phyloP scores from a whole-genome alignment of 768 basidiomycete genomes.

The Boletus vinaceobasis region DNA sequence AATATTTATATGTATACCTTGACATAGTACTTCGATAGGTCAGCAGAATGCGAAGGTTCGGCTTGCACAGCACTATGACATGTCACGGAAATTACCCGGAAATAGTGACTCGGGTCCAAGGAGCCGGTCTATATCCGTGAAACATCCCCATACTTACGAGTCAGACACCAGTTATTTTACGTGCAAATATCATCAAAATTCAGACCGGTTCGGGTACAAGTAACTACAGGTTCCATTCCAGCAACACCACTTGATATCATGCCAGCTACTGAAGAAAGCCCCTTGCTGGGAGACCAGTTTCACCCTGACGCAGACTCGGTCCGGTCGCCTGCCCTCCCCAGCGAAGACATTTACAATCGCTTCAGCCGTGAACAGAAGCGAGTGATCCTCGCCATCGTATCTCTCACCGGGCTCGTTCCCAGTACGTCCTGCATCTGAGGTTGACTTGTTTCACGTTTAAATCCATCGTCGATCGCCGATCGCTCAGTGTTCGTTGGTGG shows the following conservation, averaged over 20 bases:
- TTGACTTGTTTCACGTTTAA: background rate
- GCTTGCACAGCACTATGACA: slow-evolving; percentile 19
- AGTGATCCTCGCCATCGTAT: slow-evolving; percentile 54
- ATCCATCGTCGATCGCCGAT: background rate
- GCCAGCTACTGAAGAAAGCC: slow-evolving; percentile 27
- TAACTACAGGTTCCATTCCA: background rate
- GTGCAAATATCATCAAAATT: background rate
- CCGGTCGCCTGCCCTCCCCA: background rate
- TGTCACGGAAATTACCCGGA: slow-evolving; percentile 46
- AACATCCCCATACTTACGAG: too few species aligned
- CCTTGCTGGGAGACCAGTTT: slow-evolving; percentile 17
- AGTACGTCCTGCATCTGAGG: slow-evolving; percentile 38
- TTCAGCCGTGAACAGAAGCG: slow-evolving; percentile 52
- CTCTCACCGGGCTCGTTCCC: slow-evolving; percentile 60
- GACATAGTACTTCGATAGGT: background rate
- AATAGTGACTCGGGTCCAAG: slow-evolving; percentile 50
- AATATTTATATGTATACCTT: too few species aligned
- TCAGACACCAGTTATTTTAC: background rate
- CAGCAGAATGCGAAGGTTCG: background rate
- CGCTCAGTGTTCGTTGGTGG: slow-evolving; percentile 61
- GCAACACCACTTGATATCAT: slow-evolving; percentile 4
- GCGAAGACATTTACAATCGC: slow-evolving; percentile 49
- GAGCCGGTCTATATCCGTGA: background rate
- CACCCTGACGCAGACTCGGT: background rate
- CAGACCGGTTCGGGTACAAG: background rate